A percentile compares a stretch with the other conserved stretches of the same genome.
Evolutionary conservation across 495 filamentous ascomycete species (phyloP).

Genomic region (Cudoniella acicularis): DNA sequence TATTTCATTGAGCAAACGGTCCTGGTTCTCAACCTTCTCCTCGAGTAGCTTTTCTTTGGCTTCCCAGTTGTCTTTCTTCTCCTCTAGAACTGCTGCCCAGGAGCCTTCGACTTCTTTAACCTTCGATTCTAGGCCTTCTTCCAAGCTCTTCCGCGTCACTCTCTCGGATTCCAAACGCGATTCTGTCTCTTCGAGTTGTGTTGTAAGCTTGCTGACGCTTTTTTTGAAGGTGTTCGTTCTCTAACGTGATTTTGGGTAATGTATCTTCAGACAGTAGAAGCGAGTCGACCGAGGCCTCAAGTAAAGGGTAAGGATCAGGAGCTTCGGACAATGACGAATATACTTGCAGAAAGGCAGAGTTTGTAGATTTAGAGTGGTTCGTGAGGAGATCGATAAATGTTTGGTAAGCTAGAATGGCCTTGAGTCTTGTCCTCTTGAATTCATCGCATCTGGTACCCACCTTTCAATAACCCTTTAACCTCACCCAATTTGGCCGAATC

Average conservation of each 20-base stretch:
- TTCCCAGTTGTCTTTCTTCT: slow-evolving; percentile 95
- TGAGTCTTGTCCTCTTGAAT: slow-evolving; percentile 8
- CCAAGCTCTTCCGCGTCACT: slow-evolving; percentile 63
- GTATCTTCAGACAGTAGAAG: slow-evolving; percentile 88
- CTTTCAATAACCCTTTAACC: slow-evolving; percentile 85
- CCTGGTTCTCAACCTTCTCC: slow-evolving; percentile 92
- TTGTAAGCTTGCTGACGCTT: slow-evolving; percentile 74
- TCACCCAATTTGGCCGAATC: slow-evolving; percentile 84
- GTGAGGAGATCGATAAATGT: slow-evolving; percentile 94
- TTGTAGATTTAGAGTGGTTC: slow-evolving; percentile 88
- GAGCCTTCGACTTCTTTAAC: slow-evolving; percentile 85
- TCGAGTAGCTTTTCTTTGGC: slow-evolving; percentile 89
- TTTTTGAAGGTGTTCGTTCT: slow-evolving; percentile 84
- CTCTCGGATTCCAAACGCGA: slow-evolving; percentile 70
- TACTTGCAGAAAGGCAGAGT: slow-evolving; percentile 83
- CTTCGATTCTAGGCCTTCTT: slow-evolving; percentile 69
- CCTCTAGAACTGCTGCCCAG: slow-evolving; percentile 86
- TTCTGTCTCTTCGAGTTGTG: slow-evolving; percentile 87
- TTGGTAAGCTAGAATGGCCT: slow-evolving; percentile 70
- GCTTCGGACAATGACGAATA: slow-evolving; percentile 94
- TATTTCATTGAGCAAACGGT: slow-evolving; percentile 85
- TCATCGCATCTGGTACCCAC: slow-evolving; percentile 34
- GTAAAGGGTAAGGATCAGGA: slow-evolving; percentile 91
- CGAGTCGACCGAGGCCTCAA: slow-evolving; percentile 94
- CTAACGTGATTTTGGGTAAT: slow-evolving; percentile 76